Evolutionary conservation across 345 rosid species (phyloP).

Genomic region (Corchorus capsularis): DNA sequence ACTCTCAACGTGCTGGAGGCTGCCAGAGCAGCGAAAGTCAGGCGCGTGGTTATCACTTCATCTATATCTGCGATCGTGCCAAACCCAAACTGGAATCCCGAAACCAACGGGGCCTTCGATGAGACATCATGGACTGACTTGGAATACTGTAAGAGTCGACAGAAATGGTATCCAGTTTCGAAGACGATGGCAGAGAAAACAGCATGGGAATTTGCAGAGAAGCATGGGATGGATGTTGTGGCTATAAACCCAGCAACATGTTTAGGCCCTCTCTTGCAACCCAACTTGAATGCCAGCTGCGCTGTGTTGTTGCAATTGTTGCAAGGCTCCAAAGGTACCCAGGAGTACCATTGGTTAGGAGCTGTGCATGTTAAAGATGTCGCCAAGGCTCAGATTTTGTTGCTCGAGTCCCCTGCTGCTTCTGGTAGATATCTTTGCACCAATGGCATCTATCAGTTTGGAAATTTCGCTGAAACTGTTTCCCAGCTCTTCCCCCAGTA

Average conservation of each 20-base stretch:
- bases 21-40: constrained; percentile 46
- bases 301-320: constrained; percentile 64
- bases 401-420: constrained; percentile 59
- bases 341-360: constrained; percentile 81
- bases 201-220: constrained; percentile 69
- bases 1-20: constrained; percentile 73
- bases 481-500: constrained; percentile 67
- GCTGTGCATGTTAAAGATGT: constrained; percentile 80
- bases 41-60: constrained; percentile 80
- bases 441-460: constrained; percentile 75
- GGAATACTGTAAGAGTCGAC: constrained; percentile 62
- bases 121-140: constrained; percentile 87
- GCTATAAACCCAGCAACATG: constrained; percentile 76
- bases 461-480: constrained; percentile 63
- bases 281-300: constrained; percentile 74
- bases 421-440: constrained; percentile 79
- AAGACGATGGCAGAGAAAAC: constrained; percentile 85
- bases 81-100: constrained; percentile 65
- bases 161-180: constrained; percentile 84
- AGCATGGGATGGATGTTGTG: constrained; percentile 63
- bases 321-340: constrained; percentile 62
- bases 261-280: constrained; percentile 74
- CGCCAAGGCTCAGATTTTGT: constrained; percentile 61
- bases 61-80: constrained; percentile 83
- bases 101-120: constrained; percentile 39